Evolutionary conservation across 345 rosid species (phyloP).

Genomic region (Eucalyptus viminalis): DNA sequence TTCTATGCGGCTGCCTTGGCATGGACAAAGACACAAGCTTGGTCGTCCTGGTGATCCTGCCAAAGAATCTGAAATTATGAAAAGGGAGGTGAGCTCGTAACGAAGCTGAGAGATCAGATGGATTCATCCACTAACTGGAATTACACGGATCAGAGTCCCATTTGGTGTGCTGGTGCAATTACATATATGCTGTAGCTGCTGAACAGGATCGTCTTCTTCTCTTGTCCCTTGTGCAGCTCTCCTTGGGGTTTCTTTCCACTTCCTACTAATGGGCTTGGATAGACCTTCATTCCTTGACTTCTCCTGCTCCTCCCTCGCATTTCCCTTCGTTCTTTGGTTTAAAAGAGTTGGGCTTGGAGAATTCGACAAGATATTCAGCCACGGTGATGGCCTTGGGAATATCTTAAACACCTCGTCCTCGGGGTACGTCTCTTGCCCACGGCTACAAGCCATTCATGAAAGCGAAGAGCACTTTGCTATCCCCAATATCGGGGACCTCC

Average conservation of each 20-base stretch:
- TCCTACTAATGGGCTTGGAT: not conserved
- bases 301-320: not conserved
- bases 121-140: not conserved
- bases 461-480: not conserved
- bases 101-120: not conserved
- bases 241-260: not conserved
- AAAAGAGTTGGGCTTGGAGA: not conserved
- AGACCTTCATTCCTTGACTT: not conserved
- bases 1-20: not conserved
- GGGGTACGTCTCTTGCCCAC: not conserved
- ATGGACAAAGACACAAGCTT: not conserved
- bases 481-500: not conserved
- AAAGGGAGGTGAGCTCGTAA: not conserved
- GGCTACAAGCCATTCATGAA: not conserved
- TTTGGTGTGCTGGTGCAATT: not conserved
- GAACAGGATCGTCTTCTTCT: not conserved
- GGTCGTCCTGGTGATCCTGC: not conserved
- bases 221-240: not conserved
- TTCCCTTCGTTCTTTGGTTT: not conserved
- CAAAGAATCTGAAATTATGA: not conserved
- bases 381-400: not conserved
- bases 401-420: not conserved
- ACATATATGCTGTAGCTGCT: not conserved
- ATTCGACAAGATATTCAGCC: not conserved
- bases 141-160: not conserved